phyloP scores from a whole-genome alignment of 2,329 filamentous ascomycete species.

The Trichoderma breve region DNA sequence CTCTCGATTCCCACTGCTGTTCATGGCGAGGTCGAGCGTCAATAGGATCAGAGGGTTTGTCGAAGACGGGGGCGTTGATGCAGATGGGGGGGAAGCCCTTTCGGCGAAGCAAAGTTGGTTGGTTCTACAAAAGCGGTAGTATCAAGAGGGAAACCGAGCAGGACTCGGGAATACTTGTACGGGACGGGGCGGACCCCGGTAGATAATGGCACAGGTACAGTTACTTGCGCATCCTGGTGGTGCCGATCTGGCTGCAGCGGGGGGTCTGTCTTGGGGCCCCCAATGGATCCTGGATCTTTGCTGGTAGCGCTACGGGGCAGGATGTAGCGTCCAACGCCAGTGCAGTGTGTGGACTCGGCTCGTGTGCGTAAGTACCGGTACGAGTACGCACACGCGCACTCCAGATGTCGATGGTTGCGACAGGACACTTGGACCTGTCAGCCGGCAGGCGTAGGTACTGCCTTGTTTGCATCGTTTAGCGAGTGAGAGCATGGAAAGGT shows the following conservation, averaged over 20 bases:
- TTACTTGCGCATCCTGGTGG: not conserved
- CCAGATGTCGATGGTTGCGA: not conserved
- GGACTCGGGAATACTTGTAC: not conserved
- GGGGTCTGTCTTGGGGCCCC: not conserved
- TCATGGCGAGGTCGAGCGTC: constrained; percentile 5
- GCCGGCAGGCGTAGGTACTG: not conserved
- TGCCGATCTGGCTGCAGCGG: constrained; percentile 18
- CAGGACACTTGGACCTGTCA: not conserved
- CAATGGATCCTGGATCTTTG: not conserved
- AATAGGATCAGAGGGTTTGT: not conserved
- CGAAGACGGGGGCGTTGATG: not conserved
- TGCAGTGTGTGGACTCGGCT: not conserved
- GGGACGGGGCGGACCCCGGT: constrained; percentile 12
- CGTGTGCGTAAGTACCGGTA: not conserved
- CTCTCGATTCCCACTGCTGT: not conserved
- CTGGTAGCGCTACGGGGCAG: not conserved
- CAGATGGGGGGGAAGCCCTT: not conserved
- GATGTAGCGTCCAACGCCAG: not conserved
- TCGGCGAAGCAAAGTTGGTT: not conserved
- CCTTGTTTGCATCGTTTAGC: not conserved
- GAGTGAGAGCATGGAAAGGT: not conserved
- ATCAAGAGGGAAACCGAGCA: not conserved
- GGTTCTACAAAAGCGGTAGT: not conserved
- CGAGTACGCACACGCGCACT: not conserved
- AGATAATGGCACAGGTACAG: not conserved